Percentiles rank a stretch among this genome's conserved stretches.
Evolutionary conservation across 2,329 filamentous ascomycete genomes (phyloP).

Genomic region (Tolypocladium endophyticum): DNA sequence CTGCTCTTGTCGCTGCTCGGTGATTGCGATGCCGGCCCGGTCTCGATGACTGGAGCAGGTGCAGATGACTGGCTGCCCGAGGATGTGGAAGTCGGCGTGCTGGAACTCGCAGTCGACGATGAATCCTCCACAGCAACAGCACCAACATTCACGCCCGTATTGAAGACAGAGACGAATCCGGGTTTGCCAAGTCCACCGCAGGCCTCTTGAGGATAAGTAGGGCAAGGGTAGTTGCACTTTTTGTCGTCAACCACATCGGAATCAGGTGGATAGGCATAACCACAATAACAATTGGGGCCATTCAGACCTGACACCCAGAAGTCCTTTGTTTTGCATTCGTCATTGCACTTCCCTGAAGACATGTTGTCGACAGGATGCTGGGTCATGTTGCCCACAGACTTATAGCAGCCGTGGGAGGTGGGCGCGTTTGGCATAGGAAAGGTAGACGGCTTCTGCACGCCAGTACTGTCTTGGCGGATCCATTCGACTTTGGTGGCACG

Average conservation of each 20-base stretch:
- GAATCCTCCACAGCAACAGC: slow-evolving; percentile 14
- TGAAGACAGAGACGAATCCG: slow-evolving; percentile 34
- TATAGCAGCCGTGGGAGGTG: slow-evolving; percentile 42
- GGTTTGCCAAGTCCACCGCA: slow-evolving; percentile 37
- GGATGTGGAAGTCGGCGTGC: slow-evolving; percentile 1
- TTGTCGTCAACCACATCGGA: slow-evolving; percentile 41
- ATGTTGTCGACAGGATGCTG: slow-evolving; percentile 11
- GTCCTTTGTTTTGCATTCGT: slow-evolving; percentile 29
- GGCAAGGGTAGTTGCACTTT: slow-evolving; percentile 56
- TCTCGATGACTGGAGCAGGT: slow-evolving; percentile 7
- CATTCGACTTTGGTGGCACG: not conserved
- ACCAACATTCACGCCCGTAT: slow-evolving; percentile 34
- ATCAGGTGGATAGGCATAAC: slow-evolving; percentile 52
- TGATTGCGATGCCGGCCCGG: slow-evolving; percentile 7
- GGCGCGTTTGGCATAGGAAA: slow-evolving; percentile 23
- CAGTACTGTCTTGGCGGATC: slow-evolving; percentile 1
- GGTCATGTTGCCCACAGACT: slow-evolving; percentile 28
- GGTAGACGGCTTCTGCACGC: slow-evolving; percentile 23
- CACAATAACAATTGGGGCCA: slow-evolving; percentile 62
- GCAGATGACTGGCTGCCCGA: slow-evolving; percentile 6
- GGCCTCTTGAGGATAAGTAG: slow-evolving; percentile 47
- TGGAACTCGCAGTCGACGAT: slow-evolving; percentile 14
- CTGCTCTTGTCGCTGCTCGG: slow-evolving; percentile 15
- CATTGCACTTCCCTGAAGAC: slow-evolving; percentile 30
- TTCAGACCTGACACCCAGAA: slow-evolving; percentile 52